Percentiles rank a stretch among this genome's conserved stretches.
These are phyloP conservation scores for Candida tibetensis DNA, from an alignment of 805 yeast species.

Conservation along the genomic window DNA sequence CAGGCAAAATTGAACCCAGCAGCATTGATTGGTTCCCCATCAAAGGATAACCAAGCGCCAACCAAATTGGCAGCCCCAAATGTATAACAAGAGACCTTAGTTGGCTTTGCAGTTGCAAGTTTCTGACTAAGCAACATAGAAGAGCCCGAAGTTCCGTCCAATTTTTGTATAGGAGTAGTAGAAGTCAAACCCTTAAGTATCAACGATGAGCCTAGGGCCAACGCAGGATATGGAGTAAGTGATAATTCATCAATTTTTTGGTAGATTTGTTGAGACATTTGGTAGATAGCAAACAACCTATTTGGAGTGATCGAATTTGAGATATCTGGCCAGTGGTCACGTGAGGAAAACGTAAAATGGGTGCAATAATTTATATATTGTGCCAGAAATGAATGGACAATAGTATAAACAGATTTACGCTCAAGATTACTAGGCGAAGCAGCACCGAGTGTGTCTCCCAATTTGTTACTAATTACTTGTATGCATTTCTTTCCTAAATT, in stretches of 20 bases:
- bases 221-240: slow-evolving; percentile 11
- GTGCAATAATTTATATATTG: too few species aligned
- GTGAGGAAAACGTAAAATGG: too few species aligned
- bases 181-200: slow-evolving; percentile 10
- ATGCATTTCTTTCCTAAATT: too few species aligned
- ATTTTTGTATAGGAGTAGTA: slow-evolving; percentile 1
- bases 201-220: slow-evolving; percentile 11
- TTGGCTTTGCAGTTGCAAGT: slow-evolving; percentile 28
- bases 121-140: slow-evolving; percentile 18
- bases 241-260: slow-evolving; percentile 7
- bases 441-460: too few species aligned
- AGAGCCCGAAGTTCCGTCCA: slow-evolving; percentile 16
- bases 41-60: slow-evolving; percentile 73
- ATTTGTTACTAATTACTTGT: too few species aligned
- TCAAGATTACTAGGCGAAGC: too few species aligned
- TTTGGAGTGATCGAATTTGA: too few species aligned
- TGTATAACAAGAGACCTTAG: slow-evolving; percentile 42
- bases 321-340: too few species aligned
- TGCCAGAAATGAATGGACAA: too few species aligned
- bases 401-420: too few species aligned
- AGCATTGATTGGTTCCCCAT: slow-evolving; percentile 75
- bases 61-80: slow-evolving; percentile 63
- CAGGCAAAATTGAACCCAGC: slow-evolving; percentile 81
- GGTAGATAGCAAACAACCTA: background rate
- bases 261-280: background rate